A percentile compares a stretch with the other conserved stretches of the same genome.
These are phyloP conservation scores for Aspergillus campestris DNA, from an alignment of 495 filamentous ascomycete species.

Conservation along the genomic window DNA sequence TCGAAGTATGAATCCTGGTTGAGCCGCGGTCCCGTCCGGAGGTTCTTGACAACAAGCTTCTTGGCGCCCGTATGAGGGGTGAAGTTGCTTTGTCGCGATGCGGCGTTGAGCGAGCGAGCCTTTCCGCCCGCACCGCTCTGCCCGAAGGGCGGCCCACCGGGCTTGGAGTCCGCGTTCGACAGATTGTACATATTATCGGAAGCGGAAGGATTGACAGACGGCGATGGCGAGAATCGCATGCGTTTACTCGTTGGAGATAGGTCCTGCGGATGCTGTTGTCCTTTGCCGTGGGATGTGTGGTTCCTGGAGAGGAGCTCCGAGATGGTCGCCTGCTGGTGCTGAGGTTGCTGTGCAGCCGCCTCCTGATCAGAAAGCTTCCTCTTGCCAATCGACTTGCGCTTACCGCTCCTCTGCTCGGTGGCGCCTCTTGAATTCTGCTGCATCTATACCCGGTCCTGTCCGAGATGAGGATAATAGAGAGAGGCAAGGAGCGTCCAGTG, in stretches of 20 bases:
- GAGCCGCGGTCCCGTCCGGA: conserved; percentile 49
- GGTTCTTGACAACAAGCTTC: conserved; percentile 81
- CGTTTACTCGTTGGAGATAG: conserved; percentile 33
- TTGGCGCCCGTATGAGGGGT: conserved; percentile 53
- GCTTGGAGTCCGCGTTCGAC: conserved; percentile 27
- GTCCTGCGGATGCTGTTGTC: conserved; percentile 7
- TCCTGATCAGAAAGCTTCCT: conserved; percentile 38
- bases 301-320: conserved; percentile 39
- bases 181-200: conserved; percentile 43
- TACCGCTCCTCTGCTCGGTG: conserved; percentile 40
- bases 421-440: conserved; percentile 35
- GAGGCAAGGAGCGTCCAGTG: conserved; percentile 9
- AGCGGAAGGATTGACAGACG: conserved; percentile 15
- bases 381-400: conserved; percentile 41
- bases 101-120: conserved; percentile 18
- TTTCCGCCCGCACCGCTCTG: conserved; percentile 16
- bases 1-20: conserved; percentile 66
- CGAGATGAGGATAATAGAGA: conserved; percentile 13
- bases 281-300: conserved; percentile 11
- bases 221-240: conserved; percentile 27
- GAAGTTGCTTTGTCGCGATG: conserved; percentile 29
- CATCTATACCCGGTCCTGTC: conserved; percentile 39
- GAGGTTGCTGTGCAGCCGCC: conserved; percentile 27
- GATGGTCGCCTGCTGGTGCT: conserved; percentile 38
- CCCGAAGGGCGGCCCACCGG: conserved; percentile 17